Percentiles rank a stretch among this genome's conserved stretches.
Evolutionary conservation across 2,329 filamentous ascomycete species (phyloP).

Genomic region (Aaosphaeria arxii): DNA sequence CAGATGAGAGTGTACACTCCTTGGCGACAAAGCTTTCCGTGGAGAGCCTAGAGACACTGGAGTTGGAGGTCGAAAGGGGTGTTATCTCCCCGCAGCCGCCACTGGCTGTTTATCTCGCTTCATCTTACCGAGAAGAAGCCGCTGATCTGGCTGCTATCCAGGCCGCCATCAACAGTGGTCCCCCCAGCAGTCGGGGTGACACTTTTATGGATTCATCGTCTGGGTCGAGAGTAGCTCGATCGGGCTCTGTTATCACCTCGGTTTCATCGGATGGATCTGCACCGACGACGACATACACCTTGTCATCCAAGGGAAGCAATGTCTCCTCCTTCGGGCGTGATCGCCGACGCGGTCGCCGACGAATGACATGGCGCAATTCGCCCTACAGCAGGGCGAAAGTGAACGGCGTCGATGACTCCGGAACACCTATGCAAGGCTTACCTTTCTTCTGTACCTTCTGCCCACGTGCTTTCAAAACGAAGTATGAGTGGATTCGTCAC

Average conservation of each 20-base stretch:
- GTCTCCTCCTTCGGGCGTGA: slow-evolving; percentile 34
- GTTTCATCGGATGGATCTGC: slow-evolving; percentile 31
- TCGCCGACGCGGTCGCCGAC: slow-evolving; percentile 29
- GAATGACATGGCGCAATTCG: slow-evolving; percentile 33
- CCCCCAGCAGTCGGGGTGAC: slow-evolving; percentile 17
- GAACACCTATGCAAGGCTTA: slow-evolving; percentile 26
- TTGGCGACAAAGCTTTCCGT: slow-evolving; percentile 24
- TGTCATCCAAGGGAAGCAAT: slow-evolving; percentile 30
- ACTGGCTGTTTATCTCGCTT: slow-evolving; percentile 31
- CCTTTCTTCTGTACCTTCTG: slow-evolving; percentile 38
- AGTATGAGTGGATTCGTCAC: slow-evolving; percentile 37
- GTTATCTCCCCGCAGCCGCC: slow-evolving; percentile 26
- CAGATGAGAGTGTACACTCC: slow-evolving; percentile 4
- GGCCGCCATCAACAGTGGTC: slow-evolving; percentile 25
- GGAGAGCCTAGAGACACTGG: slow-evolving; percentile 28
- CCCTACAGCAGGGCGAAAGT: slow-evolving; percentile 24
- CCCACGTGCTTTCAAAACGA: slow-evolving; percentile 33
- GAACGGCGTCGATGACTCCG: slow-evolving; percentile 28
- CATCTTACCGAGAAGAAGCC: slow-evolving; percentile 33
- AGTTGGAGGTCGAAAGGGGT: slow-evolving; percentile 16
- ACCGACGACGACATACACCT: slow-evolving; percentile 28
- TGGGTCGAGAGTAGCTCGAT: slow-evolving; percentile 14
- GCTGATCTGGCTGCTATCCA: slow-evolving; percentile 24
- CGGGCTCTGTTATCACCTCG: slow-evolving; percentile 29
- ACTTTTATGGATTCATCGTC: slow-evolving; percentile 22